These are phyloP conservation scores for Spironucleus salmonicida DNA, from an alignment of 208 protist genomes.

Conservation along the genomic window DNA sequence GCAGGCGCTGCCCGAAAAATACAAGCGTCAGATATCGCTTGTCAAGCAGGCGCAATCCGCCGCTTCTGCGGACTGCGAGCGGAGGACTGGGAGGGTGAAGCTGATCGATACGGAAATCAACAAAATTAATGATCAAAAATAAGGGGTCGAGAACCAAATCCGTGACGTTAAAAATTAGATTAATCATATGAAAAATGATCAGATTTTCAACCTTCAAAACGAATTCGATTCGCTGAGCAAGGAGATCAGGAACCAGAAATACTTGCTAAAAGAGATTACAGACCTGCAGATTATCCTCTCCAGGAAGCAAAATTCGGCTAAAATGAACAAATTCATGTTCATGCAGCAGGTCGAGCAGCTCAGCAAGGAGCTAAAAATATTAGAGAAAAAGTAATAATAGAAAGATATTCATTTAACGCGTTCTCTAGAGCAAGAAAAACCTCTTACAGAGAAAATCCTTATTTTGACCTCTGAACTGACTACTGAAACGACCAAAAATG, in stretches of 20 bases:
- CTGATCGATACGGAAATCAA: too few species aligned
- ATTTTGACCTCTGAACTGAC: background rate
- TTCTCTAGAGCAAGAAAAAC: background rate
- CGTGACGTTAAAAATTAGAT: too few species aligned
- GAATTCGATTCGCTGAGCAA: too few species aligned
- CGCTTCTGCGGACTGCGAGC: background rate
- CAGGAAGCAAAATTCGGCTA: background rate
- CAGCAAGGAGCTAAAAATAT: background rate
- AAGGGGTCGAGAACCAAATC: too few species aligned
- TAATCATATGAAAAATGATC: too few species aligned
- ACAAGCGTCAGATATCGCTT: background rate
- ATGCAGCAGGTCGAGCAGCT: background rate
- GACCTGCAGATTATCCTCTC: too few species aligned
- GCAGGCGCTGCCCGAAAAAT: conserved; percentile 1
- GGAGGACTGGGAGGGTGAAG: too few species aligned
- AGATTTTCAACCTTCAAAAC: too few species aligned
- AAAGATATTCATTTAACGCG: background rate
- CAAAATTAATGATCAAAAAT: too few species aligned
- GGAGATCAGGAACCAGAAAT: too few species aligned
- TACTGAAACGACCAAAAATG: background rate
- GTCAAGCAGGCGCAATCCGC: conserved; percentile 4
- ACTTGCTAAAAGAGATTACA: too few species aligned
- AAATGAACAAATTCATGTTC: background rate
- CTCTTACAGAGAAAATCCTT: background rate
- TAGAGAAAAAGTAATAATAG: background rate